Percentiles rank a stretch among this genome's conserved stretches.
phyloP scores from a whole-genome alignment of 805 yeast species.

The Candida wancherniae region DNA sequence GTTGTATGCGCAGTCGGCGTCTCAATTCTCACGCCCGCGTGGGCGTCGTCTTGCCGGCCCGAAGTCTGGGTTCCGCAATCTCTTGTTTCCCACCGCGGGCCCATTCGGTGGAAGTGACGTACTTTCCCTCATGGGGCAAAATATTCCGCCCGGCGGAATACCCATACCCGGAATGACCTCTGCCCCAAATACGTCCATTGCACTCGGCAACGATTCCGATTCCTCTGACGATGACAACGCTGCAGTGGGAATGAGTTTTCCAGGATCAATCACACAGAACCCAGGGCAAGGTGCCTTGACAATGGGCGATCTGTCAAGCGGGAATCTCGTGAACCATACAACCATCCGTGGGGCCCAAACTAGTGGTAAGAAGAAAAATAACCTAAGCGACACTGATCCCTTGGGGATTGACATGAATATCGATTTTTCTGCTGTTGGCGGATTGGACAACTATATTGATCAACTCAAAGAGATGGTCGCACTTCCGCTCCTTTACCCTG shows the following conservation, averaged over 20 bases:
- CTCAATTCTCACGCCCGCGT: constrained; percentile 26
- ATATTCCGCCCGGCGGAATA: constrained; percentile 48
- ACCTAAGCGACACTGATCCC: constrained; percentile 86
- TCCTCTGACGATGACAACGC: constrained; percentile 54
- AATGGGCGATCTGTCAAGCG: constrained; percentile 5
- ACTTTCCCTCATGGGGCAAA: constrained; percentile 71
- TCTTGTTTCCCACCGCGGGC: constrained; percentile 90
- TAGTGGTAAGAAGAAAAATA: constrained; percentile 45
- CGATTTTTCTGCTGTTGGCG: constrained; percentile 84
- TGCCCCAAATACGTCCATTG: constrained; percentile 21
- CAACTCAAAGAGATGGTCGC: constrained; percentile 97
- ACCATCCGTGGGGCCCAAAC: constrained; percentile 31
- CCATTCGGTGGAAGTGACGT: constrained; percentile 98
- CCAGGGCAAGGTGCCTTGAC: constrained; percentile 10
- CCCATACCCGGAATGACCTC: constrained; percentile 33
- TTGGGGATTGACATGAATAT: constrained; percentile 84
- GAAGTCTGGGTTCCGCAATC: constrained; percentile 50
- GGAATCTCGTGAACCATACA: constrained; percentile 20
- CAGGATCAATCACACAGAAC: constrained; percentile 2
- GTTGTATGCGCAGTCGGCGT: constrained; percentile 8
- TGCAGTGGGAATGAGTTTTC: no score
- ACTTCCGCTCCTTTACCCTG: constrained; percentile 88
- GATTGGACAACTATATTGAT: constrained; percentile 82
- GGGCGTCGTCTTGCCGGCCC: constrained; percentile 23
- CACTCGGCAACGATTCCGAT: constrained; percentile 47